These are phyloP conservation scores for Claviceps monticola DNA, from an alignment of 2,329 filamentous ascomycete species.

Conservation along the genomic window DNA sequence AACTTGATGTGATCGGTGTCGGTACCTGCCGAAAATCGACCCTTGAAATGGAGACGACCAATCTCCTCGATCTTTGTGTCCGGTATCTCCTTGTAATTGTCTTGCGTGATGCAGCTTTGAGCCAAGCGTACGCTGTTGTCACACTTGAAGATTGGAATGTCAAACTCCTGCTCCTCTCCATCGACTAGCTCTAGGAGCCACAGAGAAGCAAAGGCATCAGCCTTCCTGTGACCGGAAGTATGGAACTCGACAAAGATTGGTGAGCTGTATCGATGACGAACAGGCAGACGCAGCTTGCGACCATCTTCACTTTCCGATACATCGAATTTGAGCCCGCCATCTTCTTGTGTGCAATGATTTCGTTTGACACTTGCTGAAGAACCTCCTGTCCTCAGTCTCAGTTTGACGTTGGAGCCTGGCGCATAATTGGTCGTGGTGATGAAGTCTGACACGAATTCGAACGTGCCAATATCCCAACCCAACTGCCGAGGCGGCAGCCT, in stretches of 20 bases:
- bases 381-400: conserved; percentile 73
- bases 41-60: conserved; percentile 67
- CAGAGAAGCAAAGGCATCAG: conserved; percentile 63
- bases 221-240: conserved; percentile 49
- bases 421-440: conserved; percentile 52
- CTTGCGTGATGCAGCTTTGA: conserved; percentile 83
- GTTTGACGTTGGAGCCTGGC: conserved; percentile 53
- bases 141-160: conserved; percentile 85
- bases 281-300: conserved; percentile 57
- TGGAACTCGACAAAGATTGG: conserved; percentile 84
- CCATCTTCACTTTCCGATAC: conserved; percentile 28
- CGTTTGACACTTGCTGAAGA: conserved; percentile 58
- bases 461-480: conserved; percentile 91
- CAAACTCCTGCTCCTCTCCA: conserved; percentile 60
- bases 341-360: conserved; percentile 46
- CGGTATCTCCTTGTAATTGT: conserved; percentile 55
- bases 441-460: conserved; percentile 65
- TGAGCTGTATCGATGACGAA: conserved; percentile 80
- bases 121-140: conserved; percentile 60
- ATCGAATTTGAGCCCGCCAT: conserved; percentile 35
- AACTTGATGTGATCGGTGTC: conserved; percentile 76
- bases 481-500: conserved; percentile 72
- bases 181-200: conserved; percentile 83
- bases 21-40: conserved; percentile 77
- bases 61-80: conserved; percentile 68